Evolutionary conservation across 495 filamentous ascomycete genomes (phyloP).

Genomic region (Glutinoglossum americanum): DNA sequence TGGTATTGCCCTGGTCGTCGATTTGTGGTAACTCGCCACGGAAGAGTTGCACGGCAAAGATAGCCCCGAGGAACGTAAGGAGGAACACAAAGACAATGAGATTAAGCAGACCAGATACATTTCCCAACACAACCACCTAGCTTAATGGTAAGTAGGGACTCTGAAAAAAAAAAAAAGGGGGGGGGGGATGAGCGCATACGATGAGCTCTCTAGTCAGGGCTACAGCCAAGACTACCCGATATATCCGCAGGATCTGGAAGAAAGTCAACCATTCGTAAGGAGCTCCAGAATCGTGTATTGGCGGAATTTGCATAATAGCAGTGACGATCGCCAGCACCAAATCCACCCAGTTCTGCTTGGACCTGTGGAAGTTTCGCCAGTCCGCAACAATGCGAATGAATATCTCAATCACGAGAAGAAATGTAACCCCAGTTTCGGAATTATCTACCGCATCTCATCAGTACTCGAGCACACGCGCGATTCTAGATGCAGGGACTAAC

Average conservation of each 20-base stretch:
- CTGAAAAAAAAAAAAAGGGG: neutral
- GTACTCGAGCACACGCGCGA: neutral
- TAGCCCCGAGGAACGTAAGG: constrained; percentile 78
- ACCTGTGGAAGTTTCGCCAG: constrained; percentile 57
- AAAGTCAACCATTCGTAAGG: constrained; percentile 76
- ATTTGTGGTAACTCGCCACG: constrained; percentile 52
- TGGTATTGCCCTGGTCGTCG: constrained; percentile 31
- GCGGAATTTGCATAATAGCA: constrained; percentile 65
- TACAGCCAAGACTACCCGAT: constrained; percentile 78
- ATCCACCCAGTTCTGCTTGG: constrained; percentile 56
- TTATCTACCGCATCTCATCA: constrained; percentile 20
- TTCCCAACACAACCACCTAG: constrained; percentile 56
- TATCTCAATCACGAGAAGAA: constrained; percentile 68
- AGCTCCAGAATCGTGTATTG: constrained; percentile 52
- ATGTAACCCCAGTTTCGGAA: constrained; percentile 57
- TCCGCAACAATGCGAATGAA: constrained; percentile 53
- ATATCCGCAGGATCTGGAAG: constrained; percentile 84
- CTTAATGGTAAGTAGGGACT: neutral
- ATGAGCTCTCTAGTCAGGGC: constrained; percentile 72
- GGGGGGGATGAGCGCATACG: constrained; percentile 18
- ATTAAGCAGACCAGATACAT: constrained; percentile 79
- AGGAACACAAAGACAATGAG: constrained; percentile 91
- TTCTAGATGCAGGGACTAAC: constrained; percentile 6
- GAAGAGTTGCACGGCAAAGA: constrained; percentile 86
- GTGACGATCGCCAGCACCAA: constrained; percentile 59